Evolutionary conservation across 2,329 filamentous ascomycete genomes (phyloP), one percentile per base, ranked within the genome.

Genomic region (Beauveria asiatica): DNA sequence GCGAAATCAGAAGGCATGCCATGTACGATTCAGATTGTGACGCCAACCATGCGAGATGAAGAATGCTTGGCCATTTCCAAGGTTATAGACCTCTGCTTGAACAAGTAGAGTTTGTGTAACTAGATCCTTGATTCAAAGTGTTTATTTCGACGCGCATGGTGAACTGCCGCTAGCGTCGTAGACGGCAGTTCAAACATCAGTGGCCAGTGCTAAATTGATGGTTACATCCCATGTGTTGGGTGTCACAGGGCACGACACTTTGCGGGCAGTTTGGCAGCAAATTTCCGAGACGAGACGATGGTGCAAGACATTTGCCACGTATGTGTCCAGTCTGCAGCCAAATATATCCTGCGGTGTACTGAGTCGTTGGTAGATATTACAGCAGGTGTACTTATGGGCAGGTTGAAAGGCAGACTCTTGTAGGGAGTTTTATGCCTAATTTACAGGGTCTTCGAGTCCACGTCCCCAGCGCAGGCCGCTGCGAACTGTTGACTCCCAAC

Each of bases 21-120:
- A 0, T 76, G 75, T 21, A 71, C 77, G 3, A 64, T 82, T 4
- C 78, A 82, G 63, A 63, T 82, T 3, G 66, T 78, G 21, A 73
- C 78, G 0, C 75, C 74, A 9, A 70, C 72, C 1, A 75, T 80
- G 69, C 73, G 75, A 51, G 80, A 82, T 21, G 79, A 82, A 62
- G 75, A 80, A 61, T 76, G 73, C 54, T 63, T 77, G 10, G 61
- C 64, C 1, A 50, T 63, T 8, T 59, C 64, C 6, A 58, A 44
- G 1, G 10, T 62, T 68, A 30, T 66, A 4, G 63, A 67, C 25
- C 16, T 42, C 3, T 62, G 23, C 30, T 33, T 56, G 17, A 62
- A 51, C 41, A 59, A 59, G 19, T 56, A 45, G 48, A 21, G 8
- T 16, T 13, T 37, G 11, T 37, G 11, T 37, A 37, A 37, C 33